Conservation (phyloP, 176 grass and related monocot species). For the Aegilops longissima region DNA sequence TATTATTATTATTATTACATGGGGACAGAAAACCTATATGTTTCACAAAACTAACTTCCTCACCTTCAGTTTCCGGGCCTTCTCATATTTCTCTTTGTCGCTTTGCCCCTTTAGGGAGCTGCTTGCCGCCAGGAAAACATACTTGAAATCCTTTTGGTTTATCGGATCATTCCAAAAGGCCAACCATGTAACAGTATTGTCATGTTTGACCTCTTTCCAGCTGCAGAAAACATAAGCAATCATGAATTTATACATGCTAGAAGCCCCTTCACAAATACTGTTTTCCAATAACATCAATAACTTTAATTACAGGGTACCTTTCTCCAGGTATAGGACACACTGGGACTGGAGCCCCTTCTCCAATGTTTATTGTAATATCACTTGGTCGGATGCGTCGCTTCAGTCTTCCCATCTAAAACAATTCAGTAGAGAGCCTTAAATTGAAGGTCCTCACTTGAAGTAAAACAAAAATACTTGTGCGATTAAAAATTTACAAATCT, state of each 20-base stretch:
- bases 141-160: constrained; percentile 86
- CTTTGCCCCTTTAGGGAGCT: constrained; percentile 86
- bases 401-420: constrained; percentile 83
- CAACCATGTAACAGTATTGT: constrained; percentile 96
- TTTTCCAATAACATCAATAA: not conserved
- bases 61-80: constrained; percentile 81
- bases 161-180: constrained; percentile 93
- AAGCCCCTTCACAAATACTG: not conserved
- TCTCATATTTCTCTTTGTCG: constrained; percentile 98
- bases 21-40: constrained; percentile 8
- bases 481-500: not conserved
- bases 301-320: constrained; percentile 45
- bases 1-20: not conserved
- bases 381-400: constrained; percentile 76
- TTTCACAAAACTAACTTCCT: constrained; percentile 20
- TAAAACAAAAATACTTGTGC: not conserved
- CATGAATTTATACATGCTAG: not conserved
- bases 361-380: constrained; percentile 95
- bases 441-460: not conserved
- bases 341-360: constrained; percentile 51
- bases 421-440: constrained; percentile 2
- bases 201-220: constrained; percentile 91
- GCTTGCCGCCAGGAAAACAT: constrained; percentile 94
- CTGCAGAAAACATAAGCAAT: constrained; percentile 43
- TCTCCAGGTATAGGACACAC: constrained; percentile 86